phyloP scores from a whole-genome alignment of 2,329 filamentous ascomycete genomes.

The Coniochaeta pulveracea region DNA sequence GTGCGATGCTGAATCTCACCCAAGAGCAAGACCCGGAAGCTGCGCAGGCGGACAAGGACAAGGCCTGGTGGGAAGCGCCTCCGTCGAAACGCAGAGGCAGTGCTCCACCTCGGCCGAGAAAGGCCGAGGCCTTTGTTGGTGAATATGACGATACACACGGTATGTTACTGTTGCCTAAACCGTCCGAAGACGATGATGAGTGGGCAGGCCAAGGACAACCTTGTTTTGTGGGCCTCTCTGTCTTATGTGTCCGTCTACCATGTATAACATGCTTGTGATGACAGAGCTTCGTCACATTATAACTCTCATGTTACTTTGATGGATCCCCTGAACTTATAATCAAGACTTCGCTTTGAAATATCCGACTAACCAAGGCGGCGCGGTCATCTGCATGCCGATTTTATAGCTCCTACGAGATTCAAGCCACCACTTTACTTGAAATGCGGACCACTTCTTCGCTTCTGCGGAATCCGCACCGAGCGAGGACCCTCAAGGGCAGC shows the following conservation, averaged over 20 bases:
- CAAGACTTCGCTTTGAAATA: too few relatives aligned
- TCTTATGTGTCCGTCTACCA: too few relatives aligned
- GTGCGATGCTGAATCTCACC: slow-evolving; percentile 48
- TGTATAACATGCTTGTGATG: too few relatives aligned
- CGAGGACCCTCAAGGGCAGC: slow-evolving; percentile 26
- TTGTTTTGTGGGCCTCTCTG: too few relatives aligned
- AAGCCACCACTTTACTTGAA: slow-evolving; percentile 75
- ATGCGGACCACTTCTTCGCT: slow-evolving; percentile 82
- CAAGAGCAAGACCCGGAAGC: slow-evolving; percentile 20
- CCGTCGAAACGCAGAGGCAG: slow-evolving; percentile 33
- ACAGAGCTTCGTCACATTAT: too few relatives aligned
- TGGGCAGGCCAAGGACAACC: too few relatives aligned
- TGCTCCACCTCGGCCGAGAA: slow-evolving; percentile 33
- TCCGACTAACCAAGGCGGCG: background rate
- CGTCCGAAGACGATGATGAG: background rate
- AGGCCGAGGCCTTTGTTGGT: slow-evolving; percentile 54
- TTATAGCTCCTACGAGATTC: slow-evolving; percentile 55
- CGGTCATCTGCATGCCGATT: slow-evolving; percentile 8
- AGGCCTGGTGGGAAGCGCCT: slow-evolving; percentile 67
- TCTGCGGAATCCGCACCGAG: slow-evolving; percentile 70
- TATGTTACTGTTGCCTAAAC: slow-evolving; percentile 24
- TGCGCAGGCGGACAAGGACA: slow-evolving; percentile 32
- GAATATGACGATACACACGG: slow-evolving; percentile 54
- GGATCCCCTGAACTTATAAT: too few relatives aligned
- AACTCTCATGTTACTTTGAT: too few relatives aligned